Percentiles rank a stretch among this genome's conserved stretches.
Conservation (phyloP, 768 basidiomycete species). For the Russula dissimulans region DNA sequence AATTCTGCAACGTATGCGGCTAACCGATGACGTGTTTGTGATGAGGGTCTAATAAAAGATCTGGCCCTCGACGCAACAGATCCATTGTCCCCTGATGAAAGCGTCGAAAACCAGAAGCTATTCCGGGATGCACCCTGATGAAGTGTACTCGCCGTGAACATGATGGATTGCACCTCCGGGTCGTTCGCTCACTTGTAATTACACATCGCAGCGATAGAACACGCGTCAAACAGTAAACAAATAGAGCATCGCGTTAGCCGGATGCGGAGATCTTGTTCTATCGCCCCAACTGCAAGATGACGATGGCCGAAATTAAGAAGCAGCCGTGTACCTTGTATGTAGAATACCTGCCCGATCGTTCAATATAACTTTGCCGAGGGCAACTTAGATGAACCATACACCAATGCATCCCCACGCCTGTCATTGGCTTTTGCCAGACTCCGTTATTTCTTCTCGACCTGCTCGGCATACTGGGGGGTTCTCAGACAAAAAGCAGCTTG, state of each 20-base stretch:
- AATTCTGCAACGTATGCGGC: no score
- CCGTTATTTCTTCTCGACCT: not conserved
- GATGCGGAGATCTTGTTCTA: not conserved
- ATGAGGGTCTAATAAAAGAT: no score
- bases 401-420: slow-evolving; percentile 58
- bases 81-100: no score
- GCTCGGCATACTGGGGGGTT: slow-evolving; percentile 49
- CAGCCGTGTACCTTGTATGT: slow-evolving; percentile 48
- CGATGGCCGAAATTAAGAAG: slow-evolving; percentile 42
- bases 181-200: no score
- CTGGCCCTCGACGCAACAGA: no score
- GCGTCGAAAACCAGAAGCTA: no score
- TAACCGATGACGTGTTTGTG: no score
- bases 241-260: not conserved
- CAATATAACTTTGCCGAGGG: slow-evolving; percentile 42
- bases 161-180: no score
- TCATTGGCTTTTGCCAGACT: not conserved
- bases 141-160: no score
- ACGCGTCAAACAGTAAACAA: not conserved
- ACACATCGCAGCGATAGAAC: no score
- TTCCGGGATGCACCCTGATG: no score
- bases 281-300: slow-evolving; percentile 41
- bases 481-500: slow-evolving; percentile 95
- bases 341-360: not conserved
- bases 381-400: slow-evolving; percentile 91